Evolutionary conservation across 768 basidiomycete species (phyloP).

Genomic region (Lactarius tabidus): DNA sequence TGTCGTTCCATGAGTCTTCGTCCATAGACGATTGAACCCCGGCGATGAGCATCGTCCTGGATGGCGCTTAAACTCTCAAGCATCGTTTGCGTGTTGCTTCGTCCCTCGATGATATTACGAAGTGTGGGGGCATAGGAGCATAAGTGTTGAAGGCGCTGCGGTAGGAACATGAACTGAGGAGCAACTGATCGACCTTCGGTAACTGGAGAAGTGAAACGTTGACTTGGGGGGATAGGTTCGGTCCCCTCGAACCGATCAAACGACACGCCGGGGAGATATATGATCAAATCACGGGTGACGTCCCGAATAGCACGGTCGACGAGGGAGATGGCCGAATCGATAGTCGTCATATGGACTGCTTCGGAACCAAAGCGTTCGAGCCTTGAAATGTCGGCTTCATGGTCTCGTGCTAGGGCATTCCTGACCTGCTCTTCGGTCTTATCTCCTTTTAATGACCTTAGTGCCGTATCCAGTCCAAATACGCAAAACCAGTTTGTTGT

Average conservation of each 20-base stretch:
- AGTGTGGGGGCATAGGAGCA: neutral
- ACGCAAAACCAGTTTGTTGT: neutral
- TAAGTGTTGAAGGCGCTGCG: neutral
- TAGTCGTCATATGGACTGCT: neutral
- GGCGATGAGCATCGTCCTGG: neutral
- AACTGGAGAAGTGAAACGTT: neutral
- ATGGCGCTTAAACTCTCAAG: neutral
- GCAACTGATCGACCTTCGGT: neutral
- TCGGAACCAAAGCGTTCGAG: conserved; percentile 5
- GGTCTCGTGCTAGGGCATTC: neutral
- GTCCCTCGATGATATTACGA: neutral
- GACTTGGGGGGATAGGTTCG: neutral
- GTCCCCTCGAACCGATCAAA: neutral
- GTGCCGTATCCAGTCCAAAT: neutral
- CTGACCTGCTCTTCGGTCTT: conserved; percentile 5
- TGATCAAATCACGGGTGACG: neutral
- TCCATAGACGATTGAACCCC: neutral
- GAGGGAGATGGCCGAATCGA: neutral
- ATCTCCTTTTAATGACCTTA: neutral
- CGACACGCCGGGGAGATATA: conserved; percentile 3
- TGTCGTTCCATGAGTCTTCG: conserved; percentile 1
- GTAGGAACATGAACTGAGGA: neutral
- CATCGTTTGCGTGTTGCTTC: neutral
- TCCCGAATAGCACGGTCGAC: neutral
- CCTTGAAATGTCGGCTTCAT: neutral